phyloP scores from a whole-genome alignment of 2,329 filamentous ascomycete genomes.

The Ophiostoma ulmi region DNA sequence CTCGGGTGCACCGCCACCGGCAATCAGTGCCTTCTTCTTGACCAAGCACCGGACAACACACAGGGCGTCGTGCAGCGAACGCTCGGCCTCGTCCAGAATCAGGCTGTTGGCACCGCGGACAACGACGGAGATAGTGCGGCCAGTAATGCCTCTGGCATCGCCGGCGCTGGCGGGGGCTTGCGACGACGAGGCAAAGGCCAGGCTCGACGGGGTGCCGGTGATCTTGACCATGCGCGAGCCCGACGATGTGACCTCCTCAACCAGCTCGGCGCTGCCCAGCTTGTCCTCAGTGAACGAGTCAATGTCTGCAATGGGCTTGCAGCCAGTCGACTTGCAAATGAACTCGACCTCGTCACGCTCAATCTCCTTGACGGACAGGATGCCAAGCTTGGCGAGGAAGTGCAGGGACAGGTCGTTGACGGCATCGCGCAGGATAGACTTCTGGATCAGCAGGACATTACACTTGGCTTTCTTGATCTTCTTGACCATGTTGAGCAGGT shows the following conservation, averaged over 20 bases:
- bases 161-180: constrained; percentile 1
- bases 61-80: constrained; percentile 91
- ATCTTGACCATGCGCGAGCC: constrained; percentile 93
- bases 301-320: constrained; percentile 97
- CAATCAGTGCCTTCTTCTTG: constrained; percentile 99
- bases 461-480: constrained; percentile 99
- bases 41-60: constrained; percentile 96
- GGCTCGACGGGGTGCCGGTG: constrained; percentile 54
- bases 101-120: constrained; percentile 89
- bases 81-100: constrained; percentile 95
- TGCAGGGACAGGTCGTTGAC: constrained; percentile 97
- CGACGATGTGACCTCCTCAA: constrained; percentile 84
- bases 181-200: constrained; percentile 18
- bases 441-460: constrained; percentile 96
- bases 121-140: constrained; percentile 90
- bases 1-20: constrained; percentile 91
- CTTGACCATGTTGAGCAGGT: constrained; percentile 97
- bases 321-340: constrained; percentile 97
- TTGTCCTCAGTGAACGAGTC: constrained; percentile 99
- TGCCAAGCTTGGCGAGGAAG: constrained; percentile 95
- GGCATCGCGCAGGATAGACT: constrained; percentile 94
- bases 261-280: constrained; percentile 84
- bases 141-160: constrained; percentile 36
- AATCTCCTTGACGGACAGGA: constrained; percentile 93
- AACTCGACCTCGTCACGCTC: constrained; percentile 99